phyloP scores from a whole-genome alignment of 2,329 filamentous ascomycete species.

The Coniochaeta sp. region DNA sequence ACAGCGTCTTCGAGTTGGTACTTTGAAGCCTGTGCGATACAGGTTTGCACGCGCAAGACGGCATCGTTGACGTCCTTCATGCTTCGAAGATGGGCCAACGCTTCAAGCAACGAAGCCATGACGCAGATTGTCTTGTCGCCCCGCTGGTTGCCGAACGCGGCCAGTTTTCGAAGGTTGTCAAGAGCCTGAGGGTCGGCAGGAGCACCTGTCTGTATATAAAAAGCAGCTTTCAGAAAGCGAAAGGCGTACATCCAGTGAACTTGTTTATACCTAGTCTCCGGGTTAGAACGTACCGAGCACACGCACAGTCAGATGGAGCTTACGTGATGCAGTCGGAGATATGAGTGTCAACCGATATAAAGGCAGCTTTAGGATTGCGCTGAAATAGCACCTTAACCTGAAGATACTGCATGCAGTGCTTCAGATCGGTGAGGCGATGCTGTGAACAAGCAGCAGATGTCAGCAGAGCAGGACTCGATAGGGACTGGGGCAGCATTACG shows the following conservation, averaged over 20 bases:
- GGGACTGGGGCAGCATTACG: background rate
- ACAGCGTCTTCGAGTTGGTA: conserved; percentile 60
- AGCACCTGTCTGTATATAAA: conserved; percentile 55
- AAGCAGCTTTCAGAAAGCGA: conserved; percentile 63
- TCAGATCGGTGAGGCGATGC: conserved; percentile 57
- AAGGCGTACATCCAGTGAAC: conserved; percentile 71
- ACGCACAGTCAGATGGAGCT: conserved; percentile 16
- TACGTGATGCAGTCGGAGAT: conserved; percentile 62
- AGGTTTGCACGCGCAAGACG: conserved; percentile 63
- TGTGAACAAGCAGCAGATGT: conserved; percentile 16
- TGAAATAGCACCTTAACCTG: conserved; percentile 64
- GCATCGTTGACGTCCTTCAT: conserved; percentile 49
- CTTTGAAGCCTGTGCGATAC: conserved; percentile 66
- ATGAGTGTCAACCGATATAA: conserved; percentile 63
- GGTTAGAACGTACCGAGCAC: background rate
- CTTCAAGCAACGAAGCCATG: conserved; percentile 60
- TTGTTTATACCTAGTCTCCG: conserved; percentile 48
- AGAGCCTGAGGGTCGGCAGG: conserved; percentile 56
- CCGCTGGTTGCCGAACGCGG: conserved; percentile 48
- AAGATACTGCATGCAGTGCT: conserved; percentile 71
- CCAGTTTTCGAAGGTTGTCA: conserved; percentile 61
- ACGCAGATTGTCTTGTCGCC: conserved; percentile 59
- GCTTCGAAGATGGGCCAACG: conserved; percentile 59
- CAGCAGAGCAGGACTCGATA: conserved; percentile 6
- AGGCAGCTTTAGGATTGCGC: conserved; percentile 62